phyloP scores from a whole-genome alignment of 192 early-diverging fungal species.

The Mortierella hygrophila region DNA sequence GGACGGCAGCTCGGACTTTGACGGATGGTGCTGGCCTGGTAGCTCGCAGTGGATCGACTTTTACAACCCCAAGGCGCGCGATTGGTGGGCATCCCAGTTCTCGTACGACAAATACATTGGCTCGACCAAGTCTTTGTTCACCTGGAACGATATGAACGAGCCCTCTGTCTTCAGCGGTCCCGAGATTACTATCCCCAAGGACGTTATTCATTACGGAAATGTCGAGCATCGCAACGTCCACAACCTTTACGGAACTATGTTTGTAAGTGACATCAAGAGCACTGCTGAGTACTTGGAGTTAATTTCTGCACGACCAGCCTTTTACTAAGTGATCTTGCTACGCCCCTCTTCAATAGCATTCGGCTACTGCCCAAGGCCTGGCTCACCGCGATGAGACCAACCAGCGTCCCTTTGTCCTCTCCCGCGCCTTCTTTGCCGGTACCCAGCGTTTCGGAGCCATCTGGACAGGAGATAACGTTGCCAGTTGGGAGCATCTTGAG shows the following conservation, averaged over 20 bases:
- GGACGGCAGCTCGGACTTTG: conserved; percentile 76
- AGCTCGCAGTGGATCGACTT: conserved; percentile 95
- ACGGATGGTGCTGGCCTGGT: conserved; percentile 99
- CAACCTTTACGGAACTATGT: conserved; percentile 93
- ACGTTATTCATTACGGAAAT: conserved; percentile 86
- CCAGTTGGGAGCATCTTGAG: conserved; percentile 88
- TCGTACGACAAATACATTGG: conserved; percentile 84
- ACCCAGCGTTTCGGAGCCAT: conserved; percentile 95
- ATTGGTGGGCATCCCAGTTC: conserved; percentile 89
- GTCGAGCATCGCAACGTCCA: conserved; percentile 97
- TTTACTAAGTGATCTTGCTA: background rate
- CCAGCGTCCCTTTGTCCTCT: conserved; percentile 92
- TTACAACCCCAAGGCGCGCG: conserved; percentile 78
- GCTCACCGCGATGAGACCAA: conserved; percentile 65
- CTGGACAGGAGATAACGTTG: conserved; percentile 98
- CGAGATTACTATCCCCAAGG: conserved; percentile 97
- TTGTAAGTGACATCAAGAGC: conserved; percentile 56
- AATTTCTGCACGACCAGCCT: background rate
- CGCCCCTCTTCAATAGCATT: conserved; percentile 66
- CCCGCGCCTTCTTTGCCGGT: conserved; percentile 97
- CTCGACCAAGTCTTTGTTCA: conserved; percentile 83
- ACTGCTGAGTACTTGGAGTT: background rate
- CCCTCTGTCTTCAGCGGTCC: conserved; percentile 97
- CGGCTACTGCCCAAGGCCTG: conserved; percentile 88
- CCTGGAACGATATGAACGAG: conserved; percentile 99